A percentile compares a stretch with the other conserved stretches of the same genome.
phyloP scores from a whole-genome alignment of 495 filamentous ascomycete genomes.

The Ascodesmis nigricans region DNA sequence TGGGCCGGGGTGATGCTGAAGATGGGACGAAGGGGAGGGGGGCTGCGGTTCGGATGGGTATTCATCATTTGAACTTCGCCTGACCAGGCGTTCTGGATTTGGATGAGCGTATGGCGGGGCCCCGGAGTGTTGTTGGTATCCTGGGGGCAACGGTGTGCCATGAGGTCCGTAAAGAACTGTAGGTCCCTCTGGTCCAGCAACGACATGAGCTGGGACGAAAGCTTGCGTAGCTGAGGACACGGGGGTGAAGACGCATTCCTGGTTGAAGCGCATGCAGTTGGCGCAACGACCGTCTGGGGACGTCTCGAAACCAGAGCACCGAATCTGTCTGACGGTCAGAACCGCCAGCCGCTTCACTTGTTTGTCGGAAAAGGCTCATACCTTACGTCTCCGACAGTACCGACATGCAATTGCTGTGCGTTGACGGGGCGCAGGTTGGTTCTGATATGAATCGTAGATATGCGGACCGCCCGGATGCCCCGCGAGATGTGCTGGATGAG shows the following conservation, averaged over 20 bases:
- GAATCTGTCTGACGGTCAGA: too few relatives aligned
- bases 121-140: conserved; percentile 24
- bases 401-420: conserved; percentile 68
- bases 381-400: conserved; percentile 65
- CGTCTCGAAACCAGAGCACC: conserved; percentile 62
- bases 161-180: conserved; percentile 30
- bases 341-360: not conserved
- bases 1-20: conserved; percentile 14
- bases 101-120: conserved; percentile 10
- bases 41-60: conserved; percentile 17
- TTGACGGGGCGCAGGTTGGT: conserved; percentile 48
- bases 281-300: conserved; percentile 57
- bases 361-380: conserved; percentile 21
- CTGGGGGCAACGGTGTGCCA: conserved; percentile 30
- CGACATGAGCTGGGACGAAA: conserved; percentile 59
- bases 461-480: too few relatives aligned
- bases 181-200: too few relatives aligned
- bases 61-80: conserved; percentile 19
- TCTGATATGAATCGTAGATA: too few relatives aligned
- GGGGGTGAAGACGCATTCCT: conserved; percentile 71
- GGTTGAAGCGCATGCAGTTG: conserved; percentile 61
- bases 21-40: conserved; percentile 23
- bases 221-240: conserved; percentile 54
- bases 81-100: conserved; percentile 12
- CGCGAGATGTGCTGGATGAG: too few relatives aligned